These are phyloP conservation scores for Colletotrichum lindemuthianum DNA, from an alignment of 2,329 filamentous ascomycete genomes.

Conservation along the genomic window DNA sequence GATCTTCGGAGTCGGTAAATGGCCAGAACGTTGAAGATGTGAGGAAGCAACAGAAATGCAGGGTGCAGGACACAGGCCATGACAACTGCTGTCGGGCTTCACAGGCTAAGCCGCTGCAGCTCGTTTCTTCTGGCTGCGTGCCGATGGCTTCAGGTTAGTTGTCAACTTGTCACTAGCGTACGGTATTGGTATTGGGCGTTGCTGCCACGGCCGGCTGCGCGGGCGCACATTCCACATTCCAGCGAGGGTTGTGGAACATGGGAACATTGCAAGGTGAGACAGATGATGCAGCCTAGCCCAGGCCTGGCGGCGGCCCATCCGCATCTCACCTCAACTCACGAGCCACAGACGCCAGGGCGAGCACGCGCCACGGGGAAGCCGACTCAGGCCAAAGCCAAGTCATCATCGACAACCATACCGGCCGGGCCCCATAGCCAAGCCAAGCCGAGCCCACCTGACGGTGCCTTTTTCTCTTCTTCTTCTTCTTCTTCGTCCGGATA, in stretches of 20 bases:
- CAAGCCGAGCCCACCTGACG: slow-evolving; percentile 23
- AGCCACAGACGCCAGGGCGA: slow-evolving; percentile 27
- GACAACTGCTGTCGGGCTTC: not conserved
- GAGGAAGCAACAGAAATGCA: no score
- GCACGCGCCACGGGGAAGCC: slow-evolving; percentile 34
- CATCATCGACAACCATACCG: slow-evolving; percentile 19
- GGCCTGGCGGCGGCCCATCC: slow-evolving; percentile 30
- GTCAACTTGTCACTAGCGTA: not conserved
- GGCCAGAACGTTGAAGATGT: not conserved
- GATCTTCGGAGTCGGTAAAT: not conserved
- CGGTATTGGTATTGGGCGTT: not conserved
- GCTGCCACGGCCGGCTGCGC: slow-evolving; percentile 12
- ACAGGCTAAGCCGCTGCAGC: slow-evolving; percentile 10
- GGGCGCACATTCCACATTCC: slow-evolving; percentile 28
- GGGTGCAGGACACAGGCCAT: no score
- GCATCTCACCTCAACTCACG: slow-evolving; percentile 16
- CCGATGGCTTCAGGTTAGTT: not conserved
- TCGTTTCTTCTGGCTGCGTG: slow-evolving; percentile 4
- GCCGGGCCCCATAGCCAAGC: slow-evolving; percentile 17
- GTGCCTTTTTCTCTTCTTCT: slow-evolving; percentile 5
- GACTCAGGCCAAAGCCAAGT: slow-evolving; percentile 33
- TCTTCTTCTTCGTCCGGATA: not conserved
- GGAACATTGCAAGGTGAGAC: slow-evolving; percentile 34
- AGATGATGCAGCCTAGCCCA: slow-evolving; percentile 32
- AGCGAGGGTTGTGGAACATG: slow-evolving; percentile 31